Conservation (phyloP, 441 rosid species). For the Euphorbia schlechtendalii region DNA sequence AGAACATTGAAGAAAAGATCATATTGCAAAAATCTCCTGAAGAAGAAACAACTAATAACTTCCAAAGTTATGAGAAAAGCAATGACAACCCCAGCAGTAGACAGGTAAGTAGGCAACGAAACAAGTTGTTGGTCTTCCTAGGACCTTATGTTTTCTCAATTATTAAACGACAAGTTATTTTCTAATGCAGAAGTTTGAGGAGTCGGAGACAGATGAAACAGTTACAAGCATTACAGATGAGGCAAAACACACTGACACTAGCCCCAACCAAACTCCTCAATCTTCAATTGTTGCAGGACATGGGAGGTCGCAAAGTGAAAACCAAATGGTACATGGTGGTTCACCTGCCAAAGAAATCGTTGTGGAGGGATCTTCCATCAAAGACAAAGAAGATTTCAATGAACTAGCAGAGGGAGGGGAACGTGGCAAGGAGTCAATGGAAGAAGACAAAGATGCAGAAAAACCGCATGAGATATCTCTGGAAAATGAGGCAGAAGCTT, state of each 20-base stretch:
- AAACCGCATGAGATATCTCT: background rate
- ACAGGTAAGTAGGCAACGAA: slow-evolving; percentile 25
- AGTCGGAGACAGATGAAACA: background rate
- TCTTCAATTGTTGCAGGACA: slow-evolving; percentile 3
- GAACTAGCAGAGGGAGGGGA: slow-evolving; percentile 13
- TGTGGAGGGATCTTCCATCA: slow-evolving; percentile 5
- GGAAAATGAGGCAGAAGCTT: slow-evolving; percentile 13
- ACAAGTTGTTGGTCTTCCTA: background rate
- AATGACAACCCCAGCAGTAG: background rate
- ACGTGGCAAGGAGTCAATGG: slow-evolving; percentile 8
- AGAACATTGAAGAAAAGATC: slow-evolving; percentile 10
- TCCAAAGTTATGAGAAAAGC: slow-evolving; percentile 10
- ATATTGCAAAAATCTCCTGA: slow-evolving; percentile 18
- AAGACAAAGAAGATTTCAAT: slow-evolving; percentile 1
- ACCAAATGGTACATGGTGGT: background rate
- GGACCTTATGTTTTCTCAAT: background rate
- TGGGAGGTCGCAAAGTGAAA: slow-evolving; percentile 7
- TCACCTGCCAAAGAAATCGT: slow-evolving; percentile 7
- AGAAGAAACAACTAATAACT: slow-evolving; percentile 10
- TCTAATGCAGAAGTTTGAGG: slow-evolving; percentile 11
- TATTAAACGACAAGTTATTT: background rate
- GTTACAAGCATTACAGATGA: slow-evolving; percentile 4
- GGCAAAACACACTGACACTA: slow-evolving; percentile 10
- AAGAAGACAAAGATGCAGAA: slow-evolving; percentile 19
- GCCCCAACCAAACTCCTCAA: background rate